Conservation (phyloP, 768 basidiomycete genomes). For the Auricularia sp. region DNA sequence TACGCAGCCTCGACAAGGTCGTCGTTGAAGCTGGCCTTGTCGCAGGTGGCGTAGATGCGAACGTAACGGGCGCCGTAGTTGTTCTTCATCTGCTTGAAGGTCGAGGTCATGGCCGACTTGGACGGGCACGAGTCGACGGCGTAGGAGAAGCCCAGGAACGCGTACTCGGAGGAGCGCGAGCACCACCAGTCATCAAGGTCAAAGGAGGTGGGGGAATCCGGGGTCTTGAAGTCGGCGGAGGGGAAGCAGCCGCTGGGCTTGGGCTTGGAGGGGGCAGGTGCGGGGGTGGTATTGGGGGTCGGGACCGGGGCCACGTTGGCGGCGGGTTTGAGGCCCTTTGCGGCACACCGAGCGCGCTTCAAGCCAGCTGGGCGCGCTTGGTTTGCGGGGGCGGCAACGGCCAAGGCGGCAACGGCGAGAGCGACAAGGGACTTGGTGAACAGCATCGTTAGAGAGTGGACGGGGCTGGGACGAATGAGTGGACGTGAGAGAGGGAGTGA, state of each 20-base stretch:
- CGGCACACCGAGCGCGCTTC: not conserved
- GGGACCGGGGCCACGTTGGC: not conserved
- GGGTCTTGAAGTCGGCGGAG: not conserved
- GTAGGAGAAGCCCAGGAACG: conserved; percentile 1
- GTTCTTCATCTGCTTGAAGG: conserved; percentile 7
- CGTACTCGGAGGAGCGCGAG: not conserved
- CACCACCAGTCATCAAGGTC: conserved; percentile 1
- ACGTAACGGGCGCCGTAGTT: conserved; percentile 9
- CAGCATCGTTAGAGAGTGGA: not conserved
- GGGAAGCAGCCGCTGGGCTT: not conserved
- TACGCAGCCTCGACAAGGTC: conserved; percentile 7
- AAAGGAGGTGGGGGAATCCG: not conserved
- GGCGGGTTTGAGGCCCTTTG: not conserved
- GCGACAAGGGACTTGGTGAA: not conserved
- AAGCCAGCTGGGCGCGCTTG: not conserved
- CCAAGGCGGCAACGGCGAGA: not conserved
- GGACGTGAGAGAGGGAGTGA: too few species aligned
- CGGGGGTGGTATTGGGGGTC: not conserved
- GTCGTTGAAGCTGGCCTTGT: not conserved
- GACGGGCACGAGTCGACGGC: not conserved
- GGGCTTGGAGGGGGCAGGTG: not conserved
- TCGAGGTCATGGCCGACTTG: conserved; percentile 1
- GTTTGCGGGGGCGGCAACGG: not conserved
- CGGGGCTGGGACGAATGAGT: too few species aligned
- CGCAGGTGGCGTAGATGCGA: conserved; percentile 10